These are phyloP conservation scores for Strigomonas galati DNA, from an alignment of 208 protist species.

Conservation along the genomic window DNA sequence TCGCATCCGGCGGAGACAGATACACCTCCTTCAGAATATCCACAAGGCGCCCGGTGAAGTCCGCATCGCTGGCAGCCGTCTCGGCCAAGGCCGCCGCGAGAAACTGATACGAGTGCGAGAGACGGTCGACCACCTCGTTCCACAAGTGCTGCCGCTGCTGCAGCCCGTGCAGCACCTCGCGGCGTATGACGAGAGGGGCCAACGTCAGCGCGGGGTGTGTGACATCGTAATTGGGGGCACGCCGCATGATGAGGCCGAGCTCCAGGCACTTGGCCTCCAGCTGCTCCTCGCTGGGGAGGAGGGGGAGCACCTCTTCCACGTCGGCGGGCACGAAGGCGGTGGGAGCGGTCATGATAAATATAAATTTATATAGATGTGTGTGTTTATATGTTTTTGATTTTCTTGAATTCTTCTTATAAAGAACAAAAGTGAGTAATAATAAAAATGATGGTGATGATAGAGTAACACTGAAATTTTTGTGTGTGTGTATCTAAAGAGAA, in stretches of 20 bases:
- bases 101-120: constrained; percentile 64
- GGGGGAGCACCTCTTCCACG: no score
- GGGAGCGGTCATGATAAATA: no score
- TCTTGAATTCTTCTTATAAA: background rate
- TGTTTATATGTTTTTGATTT: constrained; percentile 6
- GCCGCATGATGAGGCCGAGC: constrained; percentile 74
- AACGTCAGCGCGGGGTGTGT: constrained; percentile 67
- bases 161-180: constrained; percentile 33
- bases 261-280: constrained; percentile 68
- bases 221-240: constrained; percentile 24
- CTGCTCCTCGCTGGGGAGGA: constrained; percentile 45
- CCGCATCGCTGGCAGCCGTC: constrained; percentile 63
- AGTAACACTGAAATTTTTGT: no score
- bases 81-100: constrained; percentile 46
- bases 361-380: background rate
- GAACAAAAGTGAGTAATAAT: background rate
- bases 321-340: no score
- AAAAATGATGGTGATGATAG: no score
- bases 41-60: constrained; percentile 83
- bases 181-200: constrained; percentile 39
- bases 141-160: constrained; percentile 56
- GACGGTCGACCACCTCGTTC: constrained; percentile 82
- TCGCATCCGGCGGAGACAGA: constrained; percentile 24
- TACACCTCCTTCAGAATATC: constrained; percentile 83
- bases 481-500: no score